Evolutionary conservation across 1,284 basidiomycete genomes (phyloP).

Genomic region (Tilletia caries): DNA sequence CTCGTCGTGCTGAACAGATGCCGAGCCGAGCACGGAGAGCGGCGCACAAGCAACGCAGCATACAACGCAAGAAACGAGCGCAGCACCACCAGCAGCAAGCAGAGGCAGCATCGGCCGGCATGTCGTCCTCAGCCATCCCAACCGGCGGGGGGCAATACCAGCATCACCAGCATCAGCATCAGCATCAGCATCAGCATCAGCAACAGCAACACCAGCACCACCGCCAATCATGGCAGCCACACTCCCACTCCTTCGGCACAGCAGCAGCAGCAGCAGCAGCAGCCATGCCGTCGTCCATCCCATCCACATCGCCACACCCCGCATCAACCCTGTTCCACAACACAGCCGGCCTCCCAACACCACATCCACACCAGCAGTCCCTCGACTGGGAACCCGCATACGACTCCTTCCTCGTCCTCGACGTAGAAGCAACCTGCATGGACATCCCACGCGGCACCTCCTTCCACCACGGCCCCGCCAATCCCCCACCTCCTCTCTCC

Average conservation of each 20-base stretch:
- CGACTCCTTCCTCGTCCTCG: conserved; percentile 61
- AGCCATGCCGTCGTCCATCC: conserved; percentile 62
- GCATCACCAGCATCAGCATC: not conserved
- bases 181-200: not conserved
- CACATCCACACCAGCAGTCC: not conserved
- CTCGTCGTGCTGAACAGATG: too few species aligned
- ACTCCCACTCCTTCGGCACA: not conserved
- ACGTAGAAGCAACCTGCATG: conserved; percentile 84
- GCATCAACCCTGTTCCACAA: not conserved
- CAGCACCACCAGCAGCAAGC: not conserved
- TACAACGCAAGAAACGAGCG: conserved; percentile 1
- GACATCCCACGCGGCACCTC: conserved; percentile 7
- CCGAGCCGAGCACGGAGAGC: conserved; percentile 7
- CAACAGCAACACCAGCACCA: not conserved
- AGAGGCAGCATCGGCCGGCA: not conserved
- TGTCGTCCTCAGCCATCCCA: not conserved
- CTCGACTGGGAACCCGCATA: conserved; percentile 36
- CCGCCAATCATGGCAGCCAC: not conserved
- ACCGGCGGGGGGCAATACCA: not conserved
- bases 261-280: not conserved
- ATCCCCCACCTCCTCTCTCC: too few species aligned
- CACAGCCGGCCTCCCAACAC: not conserved
- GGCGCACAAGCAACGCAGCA: conserved; percentile 3
- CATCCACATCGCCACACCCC: too few species aligned
- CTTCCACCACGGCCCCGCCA: not conserved